Conservation (phyloP, 495 filamentous ascomycete genomes). For the Penicillium silybi region DNA sequence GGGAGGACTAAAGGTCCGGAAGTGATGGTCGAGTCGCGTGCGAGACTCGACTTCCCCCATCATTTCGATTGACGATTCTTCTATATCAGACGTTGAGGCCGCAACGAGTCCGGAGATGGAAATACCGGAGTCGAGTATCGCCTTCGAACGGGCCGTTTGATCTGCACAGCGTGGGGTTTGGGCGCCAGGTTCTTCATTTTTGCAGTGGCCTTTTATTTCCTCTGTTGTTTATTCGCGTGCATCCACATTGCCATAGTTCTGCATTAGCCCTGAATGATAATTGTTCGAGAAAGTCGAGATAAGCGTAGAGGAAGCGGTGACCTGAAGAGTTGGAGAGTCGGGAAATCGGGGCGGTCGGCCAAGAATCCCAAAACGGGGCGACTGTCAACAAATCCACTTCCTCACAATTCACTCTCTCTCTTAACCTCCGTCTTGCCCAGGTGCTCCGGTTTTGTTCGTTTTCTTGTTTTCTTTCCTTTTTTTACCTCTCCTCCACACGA, state of each 20-base stretch:
- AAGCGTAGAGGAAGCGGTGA: neutral
- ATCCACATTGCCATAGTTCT: slow-evolving; percentile 11
- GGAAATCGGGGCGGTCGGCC: slow-evolving; percentile 14
- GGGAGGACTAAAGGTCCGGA: slow-evolving; percentile 70
- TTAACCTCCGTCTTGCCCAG: neutral
- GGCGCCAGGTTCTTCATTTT: slow-evolving; percentile 35
- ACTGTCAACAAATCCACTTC: slow-evolving; percentile 19
- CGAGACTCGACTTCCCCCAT: neutral
- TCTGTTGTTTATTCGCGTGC: slow-evolving; percentile 3
- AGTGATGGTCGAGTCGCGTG: neutral
- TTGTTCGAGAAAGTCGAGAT: neutral
- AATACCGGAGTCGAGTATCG: slow-evolving; percentile 5
- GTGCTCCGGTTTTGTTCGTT: neutral
- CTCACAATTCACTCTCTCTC: slow-evolving; percentile 1
- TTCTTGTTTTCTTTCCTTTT: neutral
- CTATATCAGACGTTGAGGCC: slow-evolving; percentile 2
- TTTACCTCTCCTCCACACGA: neutral
- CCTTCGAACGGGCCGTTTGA: slow-evolving; percentile 22
- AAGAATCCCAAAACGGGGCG: slow-evolving; percentile 11
- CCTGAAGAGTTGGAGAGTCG: neutral
- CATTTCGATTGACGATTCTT: neutral
- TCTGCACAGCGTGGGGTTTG: slow-evolving; percentile 47
- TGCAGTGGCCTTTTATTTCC: slow-evolving; percentile 3
- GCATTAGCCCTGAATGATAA: slow-evolving; percentile 12
- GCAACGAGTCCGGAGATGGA: slow-evolving; percentile 4